Evolutionary conservation across 352 stramenopile species (phyloP).

Genomic region (Phytophthora rubi): DNA sequence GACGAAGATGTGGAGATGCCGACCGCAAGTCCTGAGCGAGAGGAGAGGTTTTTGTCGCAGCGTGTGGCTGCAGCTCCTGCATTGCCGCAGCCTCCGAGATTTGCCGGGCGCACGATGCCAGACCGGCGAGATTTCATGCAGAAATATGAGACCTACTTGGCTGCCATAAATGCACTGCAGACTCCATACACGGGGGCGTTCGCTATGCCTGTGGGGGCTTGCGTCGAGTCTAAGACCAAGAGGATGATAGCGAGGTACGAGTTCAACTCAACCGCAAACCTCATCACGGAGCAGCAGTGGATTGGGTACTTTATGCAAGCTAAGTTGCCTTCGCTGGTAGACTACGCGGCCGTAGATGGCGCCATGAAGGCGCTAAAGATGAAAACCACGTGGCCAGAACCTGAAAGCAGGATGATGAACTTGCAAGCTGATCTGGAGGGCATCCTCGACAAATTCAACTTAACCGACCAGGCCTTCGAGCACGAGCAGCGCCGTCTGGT

Average conservation of each 20-base stretch:
- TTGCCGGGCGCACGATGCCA: not conserved
- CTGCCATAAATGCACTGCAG: not conserved
- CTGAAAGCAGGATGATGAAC: not conserved
- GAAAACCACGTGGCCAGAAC: not conserved
- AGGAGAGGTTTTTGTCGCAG: no score
- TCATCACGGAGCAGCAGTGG: not conserved
- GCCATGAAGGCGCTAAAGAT: not conserved
- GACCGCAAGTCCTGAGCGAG: not conserved
- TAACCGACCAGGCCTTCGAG: not conserved
- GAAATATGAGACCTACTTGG: not conserved
- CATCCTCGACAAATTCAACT: not conserved
- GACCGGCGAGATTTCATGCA: not conserved
- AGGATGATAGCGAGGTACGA: not conserved
- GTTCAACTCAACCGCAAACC: not conserved
- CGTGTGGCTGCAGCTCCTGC: not conserved
- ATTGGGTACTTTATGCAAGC: not conserved
- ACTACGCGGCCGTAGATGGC: not conserved
- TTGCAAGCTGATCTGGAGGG: not conserved
- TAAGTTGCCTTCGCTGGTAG: not conserved
- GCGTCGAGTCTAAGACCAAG: not conserved
- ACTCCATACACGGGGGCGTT: not conserved
- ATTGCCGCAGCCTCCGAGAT: not conserved
- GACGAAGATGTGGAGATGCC: not conserved
- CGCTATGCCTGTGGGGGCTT: not conserved
- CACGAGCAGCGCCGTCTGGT: not conserved